Evolutionary conservation across 2,329 filamentous ascomycete genomes (phyloP).

Genomic region (Cercospora sp.): DNA sequence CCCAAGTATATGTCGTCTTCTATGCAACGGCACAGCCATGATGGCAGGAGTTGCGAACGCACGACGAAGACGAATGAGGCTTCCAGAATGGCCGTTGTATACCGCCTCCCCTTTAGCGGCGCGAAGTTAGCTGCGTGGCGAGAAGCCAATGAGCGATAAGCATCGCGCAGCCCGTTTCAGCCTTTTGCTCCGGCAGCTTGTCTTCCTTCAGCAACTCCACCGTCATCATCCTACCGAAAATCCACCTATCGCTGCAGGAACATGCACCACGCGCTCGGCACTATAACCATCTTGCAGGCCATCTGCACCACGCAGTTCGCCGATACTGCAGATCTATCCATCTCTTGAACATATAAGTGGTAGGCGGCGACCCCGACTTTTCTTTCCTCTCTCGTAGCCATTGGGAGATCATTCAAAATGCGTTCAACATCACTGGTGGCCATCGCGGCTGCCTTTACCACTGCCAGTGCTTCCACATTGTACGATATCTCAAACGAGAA

Average conservation of each 20-base stretch:
- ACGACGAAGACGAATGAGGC: neutral
- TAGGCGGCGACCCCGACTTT: neutral
- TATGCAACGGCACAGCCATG: neutral
- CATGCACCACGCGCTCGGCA: constrained; percentile 22
- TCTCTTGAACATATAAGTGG: neutral
- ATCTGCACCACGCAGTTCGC: constrained; percentile 9
- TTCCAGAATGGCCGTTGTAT: neutral
- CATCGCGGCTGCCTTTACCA: constrained; percentile 14
- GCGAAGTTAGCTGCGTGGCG: neutral
- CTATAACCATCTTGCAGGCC: neutral
- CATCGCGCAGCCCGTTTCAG: constrained; percentile 3
- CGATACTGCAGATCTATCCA: constrained; percentile 38
- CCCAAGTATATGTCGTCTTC: neutral
- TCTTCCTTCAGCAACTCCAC: constrained; percentile 13
- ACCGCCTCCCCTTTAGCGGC: neutral
- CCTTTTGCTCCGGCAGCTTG: constrained; percentile 7
- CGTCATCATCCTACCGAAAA: constrained; percentile 11
- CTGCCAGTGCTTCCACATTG: constrained; percentile 45
- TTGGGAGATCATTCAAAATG: constrained; percentile 22
- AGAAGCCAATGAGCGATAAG: neutral
- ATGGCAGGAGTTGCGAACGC: neutral
- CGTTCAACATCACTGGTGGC: constrained; percentile 21
- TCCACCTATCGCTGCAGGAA: constrained; percentile 30
- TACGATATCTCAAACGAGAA: constrained; percentile 52
- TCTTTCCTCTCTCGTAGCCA: neutral